Evolutionary conservation across 306 rosid species (phyloP).

Genomic region (Inga oerstediana): DNA sequence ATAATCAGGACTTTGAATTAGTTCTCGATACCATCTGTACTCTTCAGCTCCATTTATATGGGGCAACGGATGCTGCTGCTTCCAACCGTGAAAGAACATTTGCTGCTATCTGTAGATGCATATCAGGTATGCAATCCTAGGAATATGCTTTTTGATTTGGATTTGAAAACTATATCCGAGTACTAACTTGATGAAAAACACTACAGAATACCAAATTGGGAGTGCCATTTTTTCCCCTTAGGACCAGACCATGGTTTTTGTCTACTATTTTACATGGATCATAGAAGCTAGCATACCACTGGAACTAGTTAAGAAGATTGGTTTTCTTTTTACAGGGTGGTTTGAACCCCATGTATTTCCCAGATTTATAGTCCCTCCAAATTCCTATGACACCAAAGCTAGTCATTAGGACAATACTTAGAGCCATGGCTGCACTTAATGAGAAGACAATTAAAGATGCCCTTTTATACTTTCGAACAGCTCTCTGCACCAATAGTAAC

Average conservation of each 20-base stretch:
- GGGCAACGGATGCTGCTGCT: not conserved
- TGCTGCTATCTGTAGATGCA: not conserved
- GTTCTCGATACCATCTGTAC: not conserved
- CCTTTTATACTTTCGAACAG: constrained; percentile 65
- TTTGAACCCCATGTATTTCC: constrained; percentile 81
- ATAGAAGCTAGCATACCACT: not conserved
- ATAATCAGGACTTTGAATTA: not conserved
- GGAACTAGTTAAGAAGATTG: constrained; percentile 30
- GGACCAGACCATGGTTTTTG: not conserved
- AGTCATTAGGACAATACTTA: constrained; percentile 78
- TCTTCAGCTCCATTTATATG: not conserved
- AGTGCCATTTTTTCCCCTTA: not conserved
- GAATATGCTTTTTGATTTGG: not conserved
- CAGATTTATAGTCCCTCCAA: constrained; percentile 60
- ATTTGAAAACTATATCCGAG: not conserved
- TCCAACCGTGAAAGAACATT: not conserved
- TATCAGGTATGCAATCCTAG: not conserved
- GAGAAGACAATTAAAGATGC: constrained; percentile 80
- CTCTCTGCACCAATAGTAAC: constrained; percentile 62
- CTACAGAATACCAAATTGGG: not conserved
- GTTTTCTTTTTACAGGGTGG: constrained; percentile 50
- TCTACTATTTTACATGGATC: not conserved
- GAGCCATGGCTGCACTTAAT: constrained; percentile 69
- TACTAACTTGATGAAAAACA: not conserved
- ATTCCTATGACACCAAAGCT: constrained; percentile 61